These are phyloP conservation scores for Rhododendron vialii DNA, from an alignment of 148 eudicot genomes.

Conservation along the genomic window DNA sequence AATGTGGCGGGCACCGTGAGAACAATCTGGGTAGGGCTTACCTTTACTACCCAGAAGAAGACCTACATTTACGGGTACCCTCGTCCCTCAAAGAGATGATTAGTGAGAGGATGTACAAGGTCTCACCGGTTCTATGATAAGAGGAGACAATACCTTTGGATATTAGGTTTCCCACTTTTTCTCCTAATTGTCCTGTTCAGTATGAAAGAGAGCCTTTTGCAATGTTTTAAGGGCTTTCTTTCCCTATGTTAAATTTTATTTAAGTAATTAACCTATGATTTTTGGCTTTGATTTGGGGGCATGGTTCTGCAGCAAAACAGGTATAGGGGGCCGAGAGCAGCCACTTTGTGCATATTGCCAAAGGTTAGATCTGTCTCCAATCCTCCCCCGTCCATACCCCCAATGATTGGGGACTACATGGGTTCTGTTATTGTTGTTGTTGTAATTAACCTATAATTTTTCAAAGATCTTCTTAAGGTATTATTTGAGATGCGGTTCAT, in stretches of 20 bases:
- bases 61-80: background rate
- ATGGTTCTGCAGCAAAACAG: too few relatives aligned
- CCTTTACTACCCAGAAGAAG: background rate
- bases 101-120: background rate
- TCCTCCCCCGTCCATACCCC: too few relatives aligned
- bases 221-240: background rate
- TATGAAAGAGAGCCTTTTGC: background rate
- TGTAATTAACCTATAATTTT: background rate
- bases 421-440: too few relatives aligned
- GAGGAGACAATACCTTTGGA: background rate
- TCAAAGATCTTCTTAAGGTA: background rate
- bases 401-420: too few relatives aligned
- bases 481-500: background rate
- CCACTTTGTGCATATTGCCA: too few relatives aligned
- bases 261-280: background rate
- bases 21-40: background rate
- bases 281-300: too few relatives aligned
- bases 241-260: background rate
- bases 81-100: background rate
- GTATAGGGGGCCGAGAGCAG: too few relatives aligned
- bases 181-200: background rate
- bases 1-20: background rate
- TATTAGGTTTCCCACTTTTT: background rate
- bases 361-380: too few relatives aligned
- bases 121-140: background rate